Evolutionary conservation across 345 rosid genomes (phyloP), one percentile per base, ranked within the genome.

Genomic region (Combretum micranthum): DNA sequence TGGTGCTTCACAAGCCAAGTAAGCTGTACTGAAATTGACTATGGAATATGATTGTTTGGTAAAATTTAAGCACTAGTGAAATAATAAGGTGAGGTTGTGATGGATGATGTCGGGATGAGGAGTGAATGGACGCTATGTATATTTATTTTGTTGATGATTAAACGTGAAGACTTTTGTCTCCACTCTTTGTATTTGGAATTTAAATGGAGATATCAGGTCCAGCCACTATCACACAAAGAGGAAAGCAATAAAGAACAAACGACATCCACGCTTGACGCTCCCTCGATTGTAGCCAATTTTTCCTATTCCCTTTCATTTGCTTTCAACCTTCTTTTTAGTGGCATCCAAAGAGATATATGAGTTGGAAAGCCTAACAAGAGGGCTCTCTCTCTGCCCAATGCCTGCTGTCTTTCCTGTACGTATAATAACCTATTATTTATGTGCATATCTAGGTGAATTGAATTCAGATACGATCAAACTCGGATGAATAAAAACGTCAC

Each of bases 291-390:
- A 48, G 60, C 56, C 57, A 57, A 43, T 21, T 23, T 59, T 55
- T 39, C n/a, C 52, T 44, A 21, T 20, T 20, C 32, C 19, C 39
- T 25, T 47, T 57, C 62, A 56, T 46, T 52, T 62, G 66, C 64
- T 60, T 74, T 62, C 61, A 59, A n/a, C 68, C 71, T 66, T 49
- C 47, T 76, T 72, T n/a, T 72, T 71, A 51, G 61, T 75, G 78
- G 82, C 72, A 82, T 76, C 87, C 80, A 70, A 82, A 69, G 80
- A 67, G 37, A 23, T 14, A 9, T 53, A 17, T 73, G 72, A 69
- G 73, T 75, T 75, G 83, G 68, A 81, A 78, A 78, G 72, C 79
- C 72, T 51, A 60, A 52, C 20, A 18, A 42, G 25, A 45, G 47
- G 22, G 37, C 25, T 20, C 63, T 52, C 56, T 23, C 42, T 42